These are phyloP conservation scores for Carex scoparia DNA, from an alignment of 176 grass and related monocot species.

Conservation along the genomic window DNA sequence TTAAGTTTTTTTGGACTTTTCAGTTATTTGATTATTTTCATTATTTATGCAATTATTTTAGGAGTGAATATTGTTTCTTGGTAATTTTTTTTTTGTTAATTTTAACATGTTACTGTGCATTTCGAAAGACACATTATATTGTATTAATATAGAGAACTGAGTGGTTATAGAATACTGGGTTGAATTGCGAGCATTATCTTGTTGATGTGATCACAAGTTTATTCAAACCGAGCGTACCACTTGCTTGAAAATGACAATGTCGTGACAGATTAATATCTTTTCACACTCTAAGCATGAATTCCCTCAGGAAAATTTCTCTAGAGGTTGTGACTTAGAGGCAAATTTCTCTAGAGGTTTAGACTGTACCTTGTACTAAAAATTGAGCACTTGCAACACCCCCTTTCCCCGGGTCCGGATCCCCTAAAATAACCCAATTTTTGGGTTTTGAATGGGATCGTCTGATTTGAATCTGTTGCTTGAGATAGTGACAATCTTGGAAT, in stretches of 20 bases:
- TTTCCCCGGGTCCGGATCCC: too few relatives aligned
- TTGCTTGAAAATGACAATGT: background rate
- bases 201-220: background rate
- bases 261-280: background rate
- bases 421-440: too few relatives aligned
- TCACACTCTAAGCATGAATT: background rate
- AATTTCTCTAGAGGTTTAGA: too few relatives aligned
- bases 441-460: too few relatives aligned
- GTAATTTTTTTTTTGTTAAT: background rate
- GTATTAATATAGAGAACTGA: background rate
- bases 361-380: too few relatives aligned
- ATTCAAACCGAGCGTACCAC: background rate
- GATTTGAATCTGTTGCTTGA: too few relatives aligned
- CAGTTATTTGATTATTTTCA: background rate
- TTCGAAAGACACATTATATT: background rate
- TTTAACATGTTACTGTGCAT: background rate
- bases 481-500: too few relatives aligned
- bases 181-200: background rate
- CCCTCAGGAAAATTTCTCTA: background rate
- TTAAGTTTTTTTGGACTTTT: background rate
- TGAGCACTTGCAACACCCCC: too few relatives aligned
- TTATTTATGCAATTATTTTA: background rate
- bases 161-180: background rate
- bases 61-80: background rate
- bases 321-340: too few relatives aligned